phyloP scores from a whole-genome alignment of 2,329 filamentous ascomycete genomes.

The Pseudovirgaria hyperparasitica region DNA sequence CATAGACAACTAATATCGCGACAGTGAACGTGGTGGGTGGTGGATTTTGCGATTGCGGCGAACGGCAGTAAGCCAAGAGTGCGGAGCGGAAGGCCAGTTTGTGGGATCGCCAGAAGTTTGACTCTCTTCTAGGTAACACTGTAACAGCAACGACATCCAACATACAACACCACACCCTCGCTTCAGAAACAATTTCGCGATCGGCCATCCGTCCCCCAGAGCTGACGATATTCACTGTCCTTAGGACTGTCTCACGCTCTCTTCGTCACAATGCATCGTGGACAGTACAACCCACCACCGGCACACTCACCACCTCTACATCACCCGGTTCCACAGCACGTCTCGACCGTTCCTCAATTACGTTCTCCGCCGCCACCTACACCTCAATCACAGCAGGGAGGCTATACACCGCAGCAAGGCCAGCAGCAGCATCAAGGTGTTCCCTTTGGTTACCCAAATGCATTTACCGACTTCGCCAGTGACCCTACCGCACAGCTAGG shows the following conservation, averaged over 20 bases:
- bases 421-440: constrained; percentile 35
- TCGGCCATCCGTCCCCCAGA: no score
- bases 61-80: background rate
- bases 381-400: constrained; percentile 53
- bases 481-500: constrained; percentile 93
- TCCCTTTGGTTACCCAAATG: no score
- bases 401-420: constrained; percentile 64
- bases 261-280: constrained; percentile 72
- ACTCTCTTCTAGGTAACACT: background rate
- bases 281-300: constrained; percentile 59
- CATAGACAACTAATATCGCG: constrained; percentile 2
- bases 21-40: background rate
- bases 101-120: background rate
- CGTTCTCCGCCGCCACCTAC: constrained; percentile 80
- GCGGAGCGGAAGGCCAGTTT: background rate
- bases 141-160: background rate
- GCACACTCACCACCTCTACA: constrained; percentile 82
- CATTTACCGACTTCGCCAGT: constrained; percentile 88
- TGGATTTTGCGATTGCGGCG: background rate
- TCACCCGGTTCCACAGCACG: constrained; percentile 95
- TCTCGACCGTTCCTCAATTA: constrained; percentile 93
- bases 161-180: background rate
- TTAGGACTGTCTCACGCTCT: no score
- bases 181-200: no score
- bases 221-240: no score